Percentiles rank a stretch among this genome's conserved stretches.
Evolutionary conservation across 306 rosid species (phyloP).

Genomic region (Astragalus glycyphyllos): DNA sequence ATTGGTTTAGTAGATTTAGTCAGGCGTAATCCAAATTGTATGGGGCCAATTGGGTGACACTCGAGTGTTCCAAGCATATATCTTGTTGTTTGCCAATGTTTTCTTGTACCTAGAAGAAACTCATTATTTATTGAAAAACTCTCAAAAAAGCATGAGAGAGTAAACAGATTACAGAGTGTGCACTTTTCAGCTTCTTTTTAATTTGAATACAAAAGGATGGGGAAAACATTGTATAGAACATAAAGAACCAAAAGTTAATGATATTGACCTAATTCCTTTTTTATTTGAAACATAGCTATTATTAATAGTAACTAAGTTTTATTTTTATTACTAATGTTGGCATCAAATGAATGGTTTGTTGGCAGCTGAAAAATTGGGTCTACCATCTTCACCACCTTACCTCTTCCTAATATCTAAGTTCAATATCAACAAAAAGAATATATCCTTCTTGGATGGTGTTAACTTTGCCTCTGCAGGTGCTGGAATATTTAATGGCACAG

Average conservation of each 20-base stretch:
- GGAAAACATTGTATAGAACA: constrained; percentile 8
- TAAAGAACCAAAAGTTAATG: neutral
- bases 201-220: neutral
- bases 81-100: too few species aligned
- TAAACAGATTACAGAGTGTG: constrained; percentile 3
- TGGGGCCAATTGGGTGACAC: too few species aligned
- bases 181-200: neutral
- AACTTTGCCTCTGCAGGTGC: constrained; percentile 93
- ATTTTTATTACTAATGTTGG: constrained; percentile 1
- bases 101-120: neutral
- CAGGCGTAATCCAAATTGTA: too few species aligned
- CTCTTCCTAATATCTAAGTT: constrained; percentile 55
- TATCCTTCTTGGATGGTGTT: constrained; percentile 55
- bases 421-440: constrained; percentile 1
- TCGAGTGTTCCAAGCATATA: too few species aligned
- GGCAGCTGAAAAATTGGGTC: constrained; percentile 74
- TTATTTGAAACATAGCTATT: neutral
- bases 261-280: neutral
- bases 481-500: constrained; percentile 63
- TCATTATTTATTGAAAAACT: constrained; percentile 8
- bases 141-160: neutral
- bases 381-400: constrained; percentile 69
- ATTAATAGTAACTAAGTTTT: neutral
- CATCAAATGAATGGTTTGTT: constrained; percentile 20
- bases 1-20: too few species aligned